These are phyloP conservation scores for Xeromyces bisporus DNA, from an alignment of 495 filamentous ascomycete genomes.

Conservation along the genomic window DNA sequence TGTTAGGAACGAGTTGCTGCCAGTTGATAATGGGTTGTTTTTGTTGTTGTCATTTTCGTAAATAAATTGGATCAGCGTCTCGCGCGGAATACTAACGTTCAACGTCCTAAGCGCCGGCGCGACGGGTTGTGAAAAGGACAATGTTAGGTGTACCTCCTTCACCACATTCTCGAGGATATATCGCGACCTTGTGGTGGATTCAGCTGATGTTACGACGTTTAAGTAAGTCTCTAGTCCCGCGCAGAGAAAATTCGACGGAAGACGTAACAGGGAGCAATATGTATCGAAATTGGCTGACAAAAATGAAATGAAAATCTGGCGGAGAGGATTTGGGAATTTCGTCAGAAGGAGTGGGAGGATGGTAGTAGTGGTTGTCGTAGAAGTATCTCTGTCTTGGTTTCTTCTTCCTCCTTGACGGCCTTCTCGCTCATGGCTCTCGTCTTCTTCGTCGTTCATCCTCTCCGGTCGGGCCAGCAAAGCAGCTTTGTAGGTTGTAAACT, in stretches of 20 bases:
- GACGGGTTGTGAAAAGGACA: constrained; percentile 21
- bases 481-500: constrained; percentile 32
- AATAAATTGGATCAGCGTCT: constrained; percentile 16
- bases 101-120: constrained; percentile 29
- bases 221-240: constrained; percentile 16
- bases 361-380: constrained; percentile 12
- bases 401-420: neutral
- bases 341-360: constrained; percentile 35
- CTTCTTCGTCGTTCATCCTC: neutral
- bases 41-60: neutral
- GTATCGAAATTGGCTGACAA: constrained; percentile 35
- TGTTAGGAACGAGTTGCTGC: constrained; percentile 17
- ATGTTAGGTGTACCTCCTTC: constrained; percentile 24
- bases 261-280: constrained; percentile 23
- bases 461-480: constrained; percentile 17
- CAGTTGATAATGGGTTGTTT: neutral
- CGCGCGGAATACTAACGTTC: constrained; percentile 27
- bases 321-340: constrained; percentile 30
- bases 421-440: neutral
- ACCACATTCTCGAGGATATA: constrained; percentile 15
- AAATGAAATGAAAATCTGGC: constrained; percentile 34
- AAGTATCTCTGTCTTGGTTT: neutral
- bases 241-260: constrained; percentile 26
- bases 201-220: constrained; percentile 3
- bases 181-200: constrained; percentile 1